phyloP scores from a whole-genome alignment of 2,329 filamentous ascomycete species.

The Blastomyces gilchristii region DNA sequence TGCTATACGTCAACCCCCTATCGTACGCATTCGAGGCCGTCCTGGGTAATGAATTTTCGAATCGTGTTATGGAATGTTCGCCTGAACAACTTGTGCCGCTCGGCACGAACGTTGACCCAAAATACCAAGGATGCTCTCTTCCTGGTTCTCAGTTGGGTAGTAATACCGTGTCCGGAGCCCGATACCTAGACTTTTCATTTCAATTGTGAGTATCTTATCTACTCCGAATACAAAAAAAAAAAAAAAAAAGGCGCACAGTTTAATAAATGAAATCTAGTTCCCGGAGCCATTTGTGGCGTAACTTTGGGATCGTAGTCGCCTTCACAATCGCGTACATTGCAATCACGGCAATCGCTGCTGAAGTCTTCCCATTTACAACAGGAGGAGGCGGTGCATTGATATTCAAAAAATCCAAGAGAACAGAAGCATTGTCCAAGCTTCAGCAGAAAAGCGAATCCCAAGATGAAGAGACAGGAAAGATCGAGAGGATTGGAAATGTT shows the following conservation, averaged over 20 bases:
- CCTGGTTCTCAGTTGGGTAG: conserved; percentile 47
- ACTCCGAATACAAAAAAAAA: not conserved
- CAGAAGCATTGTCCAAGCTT: conserved; percentile 39
- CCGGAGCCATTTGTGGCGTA: conserved; percentile 54
- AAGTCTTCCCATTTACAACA: conserved; percentile 51
- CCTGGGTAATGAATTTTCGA: conserved; percentile 55
- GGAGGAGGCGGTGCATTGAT: conserved; percentile 46
- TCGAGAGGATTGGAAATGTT: conserved; percentile 13
- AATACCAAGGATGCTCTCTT: conserved; percentile 53
- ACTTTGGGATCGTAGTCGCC: conserved; percentile 67
- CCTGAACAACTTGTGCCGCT: conserved; percentile 50
- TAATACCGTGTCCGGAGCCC: conserved; percentile 42
- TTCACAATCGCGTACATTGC: conserved; percentile 65
- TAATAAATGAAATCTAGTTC: conserved; percentile 21
- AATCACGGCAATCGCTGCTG: conserved; percentile 60
- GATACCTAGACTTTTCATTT: conserved; percentile 47
- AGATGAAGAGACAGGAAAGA: conserved; percentile 4
- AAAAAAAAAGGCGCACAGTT: not conserved
- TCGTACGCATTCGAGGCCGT: conserved; percentile 58
- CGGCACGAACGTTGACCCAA: conserved; percentile 45
- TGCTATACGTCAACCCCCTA: conserved; percentile 46
- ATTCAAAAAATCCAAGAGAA: conserved; percentile 52
- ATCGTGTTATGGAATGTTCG: conserved; percentile 48
- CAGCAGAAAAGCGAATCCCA: conserved; percentile 44
- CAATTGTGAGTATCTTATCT: conserved; percentile 33